Evolutionary conservation across 2,329 filamentous ascomycete genomes (phyloP).

Genomic region (Hymenoscyphus linearis): DNA sequence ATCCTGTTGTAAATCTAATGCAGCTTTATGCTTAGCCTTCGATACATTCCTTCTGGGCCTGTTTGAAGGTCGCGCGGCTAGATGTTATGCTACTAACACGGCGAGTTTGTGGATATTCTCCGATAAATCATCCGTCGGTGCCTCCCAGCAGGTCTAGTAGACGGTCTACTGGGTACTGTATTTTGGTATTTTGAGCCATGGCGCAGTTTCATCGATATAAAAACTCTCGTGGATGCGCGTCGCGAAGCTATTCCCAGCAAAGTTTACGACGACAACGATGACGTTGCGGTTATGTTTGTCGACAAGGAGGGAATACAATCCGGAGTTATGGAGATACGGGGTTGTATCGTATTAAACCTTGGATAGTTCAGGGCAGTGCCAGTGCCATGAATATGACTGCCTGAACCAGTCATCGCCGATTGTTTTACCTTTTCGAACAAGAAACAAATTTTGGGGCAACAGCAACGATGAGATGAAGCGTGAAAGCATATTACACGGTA

Average conservation of each 20-base stretch:
- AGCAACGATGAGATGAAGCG: not conserved
- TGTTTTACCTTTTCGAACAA: not conserved
- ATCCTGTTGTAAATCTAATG: not conserved
- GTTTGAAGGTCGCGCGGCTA: not conserved
- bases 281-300: not conserved
- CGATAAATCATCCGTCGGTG: not conserved
- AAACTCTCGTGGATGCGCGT: not conserved
- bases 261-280: not conserved
- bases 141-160: too few species aligned
- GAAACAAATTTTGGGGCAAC: not conserved
- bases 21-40: not conserved
- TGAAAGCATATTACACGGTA: not conserved
- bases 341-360: not conserved
- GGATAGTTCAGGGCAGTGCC: not conserved
- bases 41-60: not conserved
- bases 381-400: not conserved
- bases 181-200: too few species aligned
- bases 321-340: not conserved
- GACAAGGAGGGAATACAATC: not conserved
- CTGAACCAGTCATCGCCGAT: not conserved
- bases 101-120: not conserved
- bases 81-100: not conserved
- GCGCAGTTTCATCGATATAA: too few species aligned
- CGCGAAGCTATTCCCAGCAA: not conserved
- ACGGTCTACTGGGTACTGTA: too few species aligned